Percentiles rank a stretch among this genome's conserved stretches.
Conservation (phyloP, 2,329 filamentous ascomycete species). For the Calonectria leucothoes region DNA sequence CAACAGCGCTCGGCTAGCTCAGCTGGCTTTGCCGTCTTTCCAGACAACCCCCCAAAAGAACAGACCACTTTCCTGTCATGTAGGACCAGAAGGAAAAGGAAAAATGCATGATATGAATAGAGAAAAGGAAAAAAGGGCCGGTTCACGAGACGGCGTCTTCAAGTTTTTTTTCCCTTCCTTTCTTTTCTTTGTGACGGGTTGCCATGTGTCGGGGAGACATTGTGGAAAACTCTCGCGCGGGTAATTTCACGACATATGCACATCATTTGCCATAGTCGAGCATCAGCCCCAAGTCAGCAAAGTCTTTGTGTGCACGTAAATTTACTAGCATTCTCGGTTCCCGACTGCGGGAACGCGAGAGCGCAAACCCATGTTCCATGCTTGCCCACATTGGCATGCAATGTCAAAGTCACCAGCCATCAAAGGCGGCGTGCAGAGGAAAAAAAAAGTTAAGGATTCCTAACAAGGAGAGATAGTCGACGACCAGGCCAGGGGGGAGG, state of each 20-base stretch:
- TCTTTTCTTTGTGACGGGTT: not conserved
- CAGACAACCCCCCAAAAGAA: not conserved
- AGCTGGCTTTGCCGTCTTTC: not conserved
- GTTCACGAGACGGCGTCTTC: not conserved
- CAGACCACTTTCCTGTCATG: not conserved
- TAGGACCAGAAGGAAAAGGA: too few species aligned
- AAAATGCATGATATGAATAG: not conserved
- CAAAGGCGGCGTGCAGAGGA: not conserved
- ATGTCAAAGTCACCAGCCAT: slow-evolving; percentile 12
- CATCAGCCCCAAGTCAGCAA: not conserved
- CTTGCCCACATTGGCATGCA: slow-evolving; percentile 31
- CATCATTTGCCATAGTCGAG: not conserved
- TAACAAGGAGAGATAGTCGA: not conserved
- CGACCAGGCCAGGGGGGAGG: not conserved
- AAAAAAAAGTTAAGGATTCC: not conserved
- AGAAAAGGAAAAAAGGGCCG: not conserved
- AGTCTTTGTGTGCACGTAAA: not conserved
- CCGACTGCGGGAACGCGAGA: slow-evolving; percentile 18
- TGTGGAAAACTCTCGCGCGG: not conserved
- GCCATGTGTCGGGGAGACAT: slow-evolving; percentile 4
- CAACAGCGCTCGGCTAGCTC: not conserved
- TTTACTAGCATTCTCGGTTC: slow-evolving; percentile 26
- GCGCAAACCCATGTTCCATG: slow-evolving; percentile 15
- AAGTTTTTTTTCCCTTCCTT: too few species aligned
- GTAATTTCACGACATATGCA: not conserved